Percentiles rank a stretch among this genome's conserved stretches.
phyloP scores from a whole-genome alignment of 2,329 filamentous ascomycete species.

The Fusarium verticillioides region DNA sequence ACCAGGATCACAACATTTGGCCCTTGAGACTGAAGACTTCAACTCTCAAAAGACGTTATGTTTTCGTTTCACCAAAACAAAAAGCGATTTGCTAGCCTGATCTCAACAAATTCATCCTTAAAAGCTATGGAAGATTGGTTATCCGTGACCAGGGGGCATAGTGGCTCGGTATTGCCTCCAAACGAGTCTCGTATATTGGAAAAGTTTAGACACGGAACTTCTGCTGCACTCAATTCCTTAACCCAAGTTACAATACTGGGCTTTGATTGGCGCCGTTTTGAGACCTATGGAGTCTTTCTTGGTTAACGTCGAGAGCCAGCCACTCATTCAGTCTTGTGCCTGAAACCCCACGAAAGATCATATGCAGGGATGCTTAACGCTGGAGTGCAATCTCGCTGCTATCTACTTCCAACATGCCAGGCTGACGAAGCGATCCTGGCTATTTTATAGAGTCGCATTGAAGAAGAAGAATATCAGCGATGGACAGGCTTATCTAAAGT shows the following conservation, averaged over 20 bases:
- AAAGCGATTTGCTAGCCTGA: background rate
- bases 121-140: background rate
- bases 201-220: background rate
- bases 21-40: background rate
- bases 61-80: background rate
- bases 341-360: background rate
- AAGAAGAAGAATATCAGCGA: background rate
- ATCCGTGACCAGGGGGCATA: background rate
- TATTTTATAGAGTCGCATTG: conserved; percentile 7
- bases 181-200: background rate
- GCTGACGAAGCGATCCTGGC: conserved; percentile 4
- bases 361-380: background rate
- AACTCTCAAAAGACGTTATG: background rate
- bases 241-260: background rate
- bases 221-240: background rate
- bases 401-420: background rate
- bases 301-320: background rate
- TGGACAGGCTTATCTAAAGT: conserved; percentile 7
- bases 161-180: background rate
- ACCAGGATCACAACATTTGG: conserved; percentile 15
- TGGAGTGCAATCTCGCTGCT: conserved; percentile 2
- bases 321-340: background rate
- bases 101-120: background rate
- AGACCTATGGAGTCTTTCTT: background rate
- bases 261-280: background rate